phyloP scores from a whole-genome alignment of 2,329 filamentous ascomycete species.

The Ilyonectria mors-panacis region DNA sequence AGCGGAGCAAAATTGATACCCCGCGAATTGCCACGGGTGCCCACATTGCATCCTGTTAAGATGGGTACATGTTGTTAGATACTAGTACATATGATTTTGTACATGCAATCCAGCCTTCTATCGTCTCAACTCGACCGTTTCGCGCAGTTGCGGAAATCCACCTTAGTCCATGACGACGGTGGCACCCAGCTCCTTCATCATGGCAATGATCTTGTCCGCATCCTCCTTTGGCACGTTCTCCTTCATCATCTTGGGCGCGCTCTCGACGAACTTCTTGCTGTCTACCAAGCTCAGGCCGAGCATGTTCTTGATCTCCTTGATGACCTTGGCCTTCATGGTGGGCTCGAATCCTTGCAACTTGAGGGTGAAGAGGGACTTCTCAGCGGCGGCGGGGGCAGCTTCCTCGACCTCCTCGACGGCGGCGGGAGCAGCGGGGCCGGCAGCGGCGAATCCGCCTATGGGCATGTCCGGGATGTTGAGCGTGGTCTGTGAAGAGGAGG shows the following conservation, averaged over 20 bases:
- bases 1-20: slow-evolving; percentile 9
- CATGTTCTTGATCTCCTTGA: slow-evolving; percentile 99
- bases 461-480: slow-evolving; percentile 99
- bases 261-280: slow-evolving; percentile 99
- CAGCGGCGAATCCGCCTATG: slow-evolving; percentile 89
- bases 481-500: slow-evolving; percentile 73
- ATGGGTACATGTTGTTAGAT: slow-evolving; percentile 50
- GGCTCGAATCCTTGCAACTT: slow-evolving; percentile 94
- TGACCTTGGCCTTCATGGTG: slow-evolving; percentile 95
- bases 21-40: slow-evolving; percentile 9
- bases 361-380: slow-evolving; percentile 97
- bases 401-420: slow-evolving; percentile 88
- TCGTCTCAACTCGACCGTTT: slow-evolving; percentile 49
- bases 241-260: slow-evolving; percentile 98
- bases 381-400: slow-evolving; percentile 88
- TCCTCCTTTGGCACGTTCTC: slow-evolving; percentile 99
- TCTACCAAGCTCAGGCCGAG: slow-evolving; percentile 96
- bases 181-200: slow-evolving; percentile 93
- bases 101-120: slow-evolving; percentile 56
- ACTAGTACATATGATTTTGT: slow-evolving; percentile 58
- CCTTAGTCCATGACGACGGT: slow-evolving; percentile 91
- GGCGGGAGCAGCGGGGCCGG: slow-evolving; percentile 73
- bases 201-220: slow-evolving; percentile 97
- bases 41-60: slow-evolving; percentile 16
- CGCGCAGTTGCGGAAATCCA: slow-evolving; percentile 23